Conservation (phyloP, 495 filamentous ascomycete species). For the Echria macrotheca region DNA sequence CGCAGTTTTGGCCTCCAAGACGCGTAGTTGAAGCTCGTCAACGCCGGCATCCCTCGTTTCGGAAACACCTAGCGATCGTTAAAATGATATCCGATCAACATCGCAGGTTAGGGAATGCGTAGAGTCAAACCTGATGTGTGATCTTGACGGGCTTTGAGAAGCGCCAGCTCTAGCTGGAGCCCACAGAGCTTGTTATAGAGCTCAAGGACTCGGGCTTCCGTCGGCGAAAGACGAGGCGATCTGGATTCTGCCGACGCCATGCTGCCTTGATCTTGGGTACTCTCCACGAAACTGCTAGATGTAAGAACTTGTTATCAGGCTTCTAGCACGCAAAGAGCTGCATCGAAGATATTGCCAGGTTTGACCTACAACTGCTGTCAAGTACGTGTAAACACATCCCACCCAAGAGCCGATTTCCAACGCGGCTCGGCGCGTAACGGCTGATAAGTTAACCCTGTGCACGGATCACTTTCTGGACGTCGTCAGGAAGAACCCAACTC, state of each 20-base stretch:
- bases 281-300: no score
- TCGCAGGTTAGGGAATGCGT: background rate
- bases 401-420: no score
- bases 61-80: conserved; percentile 4
- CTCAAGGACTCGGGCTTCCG: conserved; percentile 57
- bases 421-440: no score
- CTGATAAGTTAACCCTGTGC: no score
- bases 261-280: no score
- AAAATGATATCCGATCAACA: background rate
- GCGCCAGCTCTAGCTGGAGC: conserved; percentile 61
- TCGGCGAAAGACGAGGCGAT: conserved; percentile 22
- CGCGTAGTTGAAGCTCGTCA: conserved; percentile 56
- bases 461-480: no score
- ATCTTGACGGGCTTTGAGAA: conserved; percentile 49
- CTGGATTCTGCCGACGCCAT: background rate
- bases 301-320: no score
- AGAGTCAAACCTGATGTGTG: conserved; percentile 5
- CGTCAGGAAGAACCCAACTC: no score
- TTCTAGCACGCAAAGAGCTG: no score
- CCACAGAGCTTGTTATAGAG: conserved; percentile 66
- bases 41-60: conserved; percentile 23
- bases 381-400: no score
- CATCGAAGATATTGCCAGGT: no score
- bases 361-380: no score
- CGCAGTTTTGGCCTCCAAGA: conserved; percentile 61